Base-by-base conservation (phyloP, 441 rosid genomes). In the Euphorbia corollata region DNA sequence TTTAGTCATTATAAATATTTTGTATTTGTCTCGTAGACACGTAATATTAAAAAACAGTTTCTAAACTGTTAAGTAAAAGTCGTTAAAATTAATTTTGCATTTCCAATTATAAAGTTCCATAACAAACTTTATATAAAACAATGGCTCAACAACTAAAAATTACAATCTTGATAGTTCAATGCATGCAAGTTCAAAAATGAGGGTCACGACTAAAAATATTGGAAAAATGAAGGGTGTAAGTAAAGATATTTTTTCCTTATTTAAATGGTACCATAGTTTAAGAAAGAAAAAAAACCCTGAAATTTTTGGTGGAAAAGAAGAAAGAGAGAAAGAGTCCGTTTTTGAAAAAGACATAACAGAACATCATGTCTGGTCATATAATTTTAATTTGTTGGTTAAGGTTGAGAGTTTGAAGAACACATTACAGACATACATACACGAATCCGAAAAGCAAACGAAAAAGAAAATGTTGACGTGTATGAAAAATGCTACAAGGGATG, bases 381-480 rank as follows among this genome's bases (percentile, higher is more conserved):
- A 63, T 61, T 11, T 51, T 60, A 59, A 48, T 24, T 64, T 61
- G 60, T 64, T 48, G 50, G 39, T 0, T 51, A 32, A 74, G 19
- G 47, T 62, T 47, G n/a, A 12, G 22, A 5, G n/a, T 5, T 50
- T 50, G 20, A 50, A 16, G 43, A 12, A 8, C 20, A 61, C 27
- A 27, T 38, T 38, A 41, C 13, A 41, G 13, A 7, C 4, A 38
- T 9, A 38, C 4, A 3, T 1, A 38, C 6, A 38, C 1, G 19
- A 10, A 20, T 18, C 6, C 8, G 1, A 23, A 1, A 62, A 56
- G 7, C 41, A 24, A 18, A 13, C 8, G 2, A 56, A 34, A 15
- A 41, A 30, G 8, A 60, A 34, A 1, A 68, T 63, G 75, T 85
- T 93, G 74, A 84, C 90, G 77, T 89, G 99, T 71, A 78, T 92